phyloP scores from a whole-genome alignment of 176 grass and related monocot genomes.

The Alopecurus myosuroides region DNA sequence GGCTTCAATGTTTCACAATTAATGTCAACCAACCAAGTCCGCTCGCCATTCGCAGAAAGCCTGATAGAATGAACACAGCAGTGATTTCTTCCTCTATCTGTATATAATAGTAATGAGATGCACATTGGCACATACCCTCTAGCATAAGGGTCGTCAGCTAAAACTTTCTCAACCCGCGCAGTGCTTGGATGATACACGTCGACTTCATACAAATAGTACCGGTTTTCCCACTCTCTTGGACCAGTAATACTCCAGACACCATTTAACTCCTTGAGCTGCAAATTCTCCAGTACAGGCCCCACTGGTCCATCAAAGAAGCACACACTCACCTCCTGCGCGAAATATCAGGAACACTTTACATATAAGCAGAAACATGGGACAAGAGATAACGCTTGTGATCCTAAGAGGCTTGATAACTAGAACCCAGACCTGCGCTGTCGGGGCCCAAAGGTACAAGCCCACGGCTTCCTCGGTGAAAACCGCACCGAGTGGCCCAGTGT shows the following conservation, averaged over 20 bases:
- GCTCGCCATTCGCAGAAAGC: constrained; percentile 66
- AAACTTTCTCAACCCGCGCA: constrained; percentile 49
- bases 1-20: constrained; percentile 64
- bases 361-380: not conserved
- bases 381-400: not conserved
- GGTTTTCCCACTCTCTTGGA: constrained; percentile 67
- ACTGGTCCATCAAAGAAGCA: constrained; percentile 61
- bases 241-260: constrained; percentile 77
- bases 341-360: not conserved
- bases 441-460: constrained; percentile 82
- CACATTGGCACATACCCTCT: constrained; percentile 53
- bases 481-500: constrained; percentile 72
- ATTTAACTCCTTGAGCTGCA: constrained; percentile 58
- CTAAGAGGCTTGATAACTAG: not conserved
- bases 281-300: constrained; percentile 36
- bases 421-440: constrained; percentile 73
- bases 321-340: constrained; percentile 55
- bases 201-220: constrained; percentile 85
- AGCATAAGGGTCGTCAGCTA: constrained; percentile 75
- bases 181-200: constrained; percentile 68
- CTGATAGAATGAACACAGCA: constrained; percentile 36
- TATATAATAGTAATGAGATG: not conserved
- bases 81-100: not conserved
- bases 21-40: constrained; percentile 80
- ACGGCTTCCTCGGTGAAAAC: constrained; percentile 46